Evolutionary conservation across 1,139 yeast genomes (phyloP), one percentile per base, ranked within the genome.

Genomic region (Blastobotrys raffinosifermentans): DNA sequence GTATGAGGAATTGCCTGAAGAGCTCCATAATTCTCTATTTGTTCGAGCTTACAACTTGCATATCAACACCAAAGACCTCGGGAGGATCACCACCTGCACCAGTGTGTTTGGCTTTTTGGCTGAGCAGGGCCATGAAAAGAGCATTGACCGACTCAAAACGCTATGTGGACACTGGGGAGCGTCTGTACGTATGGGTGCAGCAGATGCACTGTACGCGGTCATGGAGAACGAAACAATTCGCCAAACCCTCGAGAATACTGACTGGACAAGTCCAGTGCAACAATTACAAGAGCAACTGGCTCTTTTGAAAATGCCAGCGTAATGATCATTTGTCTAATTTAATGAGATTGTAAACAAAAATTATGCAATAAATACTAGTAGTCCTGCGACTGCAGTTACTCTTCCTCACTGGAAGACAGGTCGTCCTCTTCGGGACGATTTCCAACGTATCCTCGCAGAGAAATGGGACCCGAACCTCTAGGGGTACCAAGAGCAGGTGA

Each of bases 351-450:
- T n/a, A n/a, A n/a, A n/a, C n/a, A n/a, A n/a, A n/a, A n/a, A n/a
- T n/a, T n/a, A n/a, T 4, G 30, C 15, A 15, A 18, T 9, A 4
- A 5, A 26, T 9, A 18, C 13, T 29, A 31, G 19, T 13, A 14
- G n/a, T 8, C 15, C 13, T n/a, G 6, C 19, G 8, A 29, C 17
- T 31, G 6, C 3, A 26, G 13, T 32, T 39, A 51, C 34, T 51
- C 56, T 33, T 51, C 56, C 25, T 51, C 55, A 29, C 54, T 49
- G 35, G 51, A 46, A 11, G 54, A 50, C 16, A 51, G 31, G 19
- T 51, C 55, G 13, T 51, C 56, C 22, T 51, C 56, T n/a, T 48
- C 54, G 2, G 35, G 39, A 15, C 49, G 33, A 6, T 40, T 29
- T 4, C 47, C 47, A 2, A 43, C 48, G 25, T 42, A 48, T 1